A percentile compares a stretch with the other conserved stretches of the same genome.
Evolutionary conservation across 805 yeast species (phyloP).

Genomic region (Yarrowia porcina): DNA sequence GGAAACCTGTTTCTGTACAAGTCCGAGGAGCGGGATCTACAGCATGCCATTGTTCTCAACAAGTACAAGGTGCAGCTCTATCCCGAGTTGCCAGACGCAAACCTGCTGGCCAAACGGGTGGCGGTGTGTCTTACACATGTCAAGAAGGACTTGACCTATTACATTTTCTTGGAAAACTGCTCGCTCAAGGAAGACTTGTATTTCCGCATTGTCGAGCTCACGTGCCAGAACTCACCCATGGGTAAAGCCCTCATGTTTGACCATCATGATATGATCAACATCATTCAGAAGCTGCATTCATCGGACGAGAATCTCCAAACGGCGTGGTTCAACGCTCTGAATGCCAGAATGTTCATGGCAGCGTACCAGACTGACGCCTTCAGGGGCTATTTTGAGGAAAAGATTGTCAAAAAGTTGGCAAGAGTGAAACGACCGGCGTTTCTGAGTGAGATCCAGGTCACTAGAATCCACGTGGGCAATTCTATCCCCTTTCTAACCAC

Average conservation of each 20-base stretch:
- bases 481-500: constrained; percentile 76
- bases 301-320: constrained; percentile 79
- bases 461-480: constrained; percentile 68
- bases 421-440: constrained; percentile 85
- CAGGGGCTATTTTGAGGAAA: constrained; percentile 53
- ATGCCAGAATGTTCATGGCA: constrained; percentile 79
- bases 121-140: constrained; percentile 69
- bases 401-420: constrained; percentile 66
- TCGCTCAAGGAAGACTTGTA: constrained; percentile 92
- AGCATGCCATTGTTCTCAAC: constrained; percentile 74
- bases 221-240: constrained; percentile 46
- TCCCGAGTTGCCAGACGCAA: constrained; percentile 77
- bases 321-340: constrained; percentile 84
- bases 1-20: constrained; percentile 85
- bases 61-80: constrained; percentile 72
- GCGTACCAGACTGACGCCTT: constrained; percentile 68
- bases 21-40: constrained; percentile 60
- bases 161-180: constrained; percentile 51
- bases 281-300: constrained; percentile 75
- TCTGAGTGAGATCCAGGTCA: constrained; percentile 75
- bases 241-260: constrained; percentile 47
- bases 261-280: constrained; percentile 65
- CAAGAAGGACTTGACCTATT: constrained; percentile 31
- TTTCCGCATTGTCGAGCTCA: constrained; percentile 57
- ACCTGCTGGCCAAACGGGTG: constrained; percentile 72